phyloP scores from a whole-genome alignment of 345 rosid species.

The Hypericum androsaemum region DNA sequence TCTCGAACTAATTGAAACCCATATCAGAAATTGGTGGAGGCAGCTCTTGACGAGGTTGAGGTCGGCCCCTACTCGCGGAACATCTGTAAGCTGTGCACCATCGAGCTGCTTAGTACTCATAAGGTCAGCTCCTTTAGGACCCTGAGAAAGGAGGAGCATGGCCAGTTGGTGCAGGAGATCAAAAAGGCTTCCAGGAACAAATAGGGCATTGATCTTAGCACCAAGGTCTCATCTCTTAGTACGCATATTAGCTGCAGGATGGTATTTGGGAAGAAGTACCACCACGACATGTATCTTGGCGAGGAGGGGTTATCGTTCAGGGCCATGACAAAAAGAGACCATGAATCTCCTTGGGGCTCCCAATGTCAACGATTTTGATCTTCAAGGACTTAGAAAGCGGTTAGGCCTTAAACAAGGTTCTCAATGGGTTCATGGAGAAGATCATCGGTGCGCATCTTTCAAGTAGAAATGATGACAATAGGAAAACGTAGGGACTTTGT shows the following conservation, averaged over 20 bases:
- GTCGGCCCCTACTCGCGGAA: no score
- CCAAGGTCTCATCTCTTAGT: slow-evolving; percentile 18
- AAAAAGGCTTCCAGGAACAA: no score
- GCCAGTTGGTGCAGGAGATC: no score
- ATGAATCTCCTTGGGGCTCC: slow-evolving; percentile 27
- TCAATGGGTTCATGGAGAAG: slow-evolving; percentile 33
- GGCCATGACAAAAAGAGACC: slow-evolving; percentile 26
- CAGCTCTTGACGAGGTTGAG: no score
- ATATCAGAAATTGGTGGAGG: no score
- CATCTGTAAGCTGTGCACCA: no score
- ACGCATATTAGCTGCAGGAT: slow-evolving; percentile 34
- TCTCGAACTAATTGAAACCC: no score
- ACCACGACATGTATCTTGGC: slow-evolving; percentile 20
- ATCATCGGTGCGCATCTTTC: slow-evolving; percentile 31
- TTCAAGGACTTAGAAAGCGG: slow-evolving; percentile 30
- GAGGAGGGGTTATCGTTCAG: slow-evolving; percentile 36
- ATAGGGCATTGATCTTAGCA: no score
- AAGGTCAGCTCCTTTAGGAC: slow-evolving; percentile 21
- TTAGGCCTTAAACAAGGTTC: slow-evolving; percentile 22
- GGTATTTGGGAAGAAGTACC: slow-evolving; percentile 41
- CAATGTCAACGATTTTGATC: slow-evolving; percentile 23
- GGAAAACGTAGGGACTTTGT: slow-evolving; percentile 24
- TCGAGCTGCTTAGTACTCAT: no score
- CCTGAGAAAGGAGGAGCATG: no score
- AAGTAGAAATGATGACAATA: slow-evolving; percentile 5